Evolutionary conservation across 2,329 filamentous ascomycete genomes (phyloP).

Genomic region (Chalara sp.): DNA sequence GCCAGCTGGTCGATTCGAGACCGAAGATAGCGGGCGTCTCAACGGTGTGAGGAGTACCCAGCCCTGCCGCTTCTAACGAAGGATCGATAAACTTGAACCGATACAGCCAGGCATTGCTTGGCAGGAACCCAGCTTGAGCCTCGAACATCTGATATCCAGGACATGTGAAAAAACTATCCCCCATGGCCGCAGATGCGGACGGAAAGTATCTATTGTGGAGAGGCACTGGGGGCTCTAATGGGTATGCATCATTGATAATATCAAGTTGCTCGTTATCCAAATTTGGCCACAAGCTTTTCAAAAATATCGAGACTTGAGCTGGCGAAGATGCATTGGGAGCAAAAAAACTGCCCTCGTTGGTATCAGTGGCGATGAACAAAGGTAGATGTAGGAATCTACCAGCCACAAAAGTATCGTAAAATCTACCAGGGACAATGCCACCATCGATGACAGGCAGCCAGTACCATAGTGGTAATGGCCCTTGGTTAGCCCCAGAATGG

Average conservation of each 20-base stretch:
- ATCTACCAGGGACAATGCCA: too few relatives aligned
- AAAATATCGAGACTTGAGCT: too few relatives aligned
- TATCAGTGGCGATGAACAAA: slow-evolving; percentile 36
- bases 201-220: slow-evolving; percentile 30
- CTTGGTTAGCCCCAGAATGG: slow-evolving; percentile 32
- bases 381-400: slow-evolving; percentile 34
- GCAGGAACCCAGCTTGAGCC: slow-evolving; percentile 19
- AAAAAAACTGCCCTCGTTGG: slow-evolving; percentile 54
- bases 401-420: too few relatives aligned
- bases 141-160: slow-evolving; percentile 35
- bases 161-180: slow-evolving; percentile 43
- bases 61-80: slow-evolving; percentile 27
- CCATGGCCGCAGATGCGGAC: slow-evolving; percentile 33
- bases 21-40: slow-evolving; percentile 33
- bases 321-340: too few relatives aligned
- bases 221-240: slow-evolving; percentile 24
- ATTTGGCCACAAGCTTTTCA: too few relatives aligned
- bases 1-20: too few relatives aligned
- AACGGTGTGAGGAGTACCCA: slow-evolving; percentile 32
- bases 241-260: slow-evolving; percentile 26
- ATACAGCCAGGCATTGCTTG: slow-evolving; percentile 38
- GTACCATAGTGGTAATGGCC: slow-evolving; percentile 27
- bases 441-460: too few relatives aligned
- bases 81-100: slow-evolving; percentile 38
- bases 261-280: too few relatives aligned